Conservation (phyloP, 257 asterid genomes). For the Solanum pimpinellifolium region DNA sequence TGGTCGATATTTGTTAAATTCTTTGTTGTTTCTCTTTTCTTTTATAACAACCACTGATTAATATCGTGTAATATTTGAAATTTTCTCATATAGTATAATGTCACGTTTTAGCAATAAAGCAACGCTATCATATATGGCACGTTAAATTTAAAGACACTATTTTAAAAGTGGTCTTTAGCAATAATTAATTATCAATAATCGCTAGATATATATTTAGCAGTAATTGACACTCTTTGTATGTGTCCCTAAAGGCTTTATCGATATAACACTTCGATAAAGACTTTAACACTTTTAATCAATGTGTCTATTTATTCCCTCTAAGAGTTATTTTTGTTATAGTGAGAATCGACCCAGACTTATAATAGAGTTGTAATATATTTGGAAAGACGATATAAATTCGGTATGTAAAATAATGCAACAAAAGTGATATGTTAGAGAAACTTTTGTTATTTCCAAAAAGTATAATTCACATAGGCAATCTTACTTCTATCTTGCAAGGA, state of each 20-base stretch:
- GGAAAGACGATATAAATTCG: not conserved
- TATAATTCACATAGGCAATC: fast-evolving
- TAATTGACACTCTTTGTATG: too few relatives aligned
- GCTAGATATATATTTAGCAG: too few relatives aligned
- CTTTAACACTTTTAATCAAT: too few relatives aligned
- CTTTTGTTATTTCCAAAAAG: not conserved
- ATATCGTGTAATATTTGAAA: not conserved
- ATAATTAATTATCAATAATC: too few relatives aligned
- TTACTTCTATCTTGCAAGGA: not conserved
- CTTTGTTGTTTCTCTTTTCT: not conserved
- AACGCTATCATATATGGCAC: not conserved
- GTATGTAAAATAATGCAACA: not conserved
- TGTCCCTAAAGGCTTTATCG: too few relatives aligned
- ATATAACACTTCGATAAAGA: too few relatives aligned
- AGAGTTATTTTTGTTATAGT: too few relatives aligned
- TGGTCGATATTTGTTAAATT: not conserved
- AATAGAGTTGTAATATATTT: not conserved
- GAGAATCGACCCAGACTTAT: not conserved
- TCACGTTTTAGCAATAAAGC: not conserved
- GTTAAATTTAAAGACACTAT: not conserved
- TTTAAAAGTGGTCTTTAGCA: too few relatives aligned
- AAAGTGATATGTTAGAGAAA: not conserved
- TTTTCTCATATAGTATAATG: not conserved
- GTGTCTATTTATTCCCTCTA: too few relatives aligned
- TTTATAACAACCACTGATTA: not conserved